A percentile compares a stretch with the other conserved stretches of the same genome.
These are phyloP conservation scores for Phytophthora constricta DNA, from an alignment of 352 stramenopile genomes.

Conservation along the genomic window DNA sequence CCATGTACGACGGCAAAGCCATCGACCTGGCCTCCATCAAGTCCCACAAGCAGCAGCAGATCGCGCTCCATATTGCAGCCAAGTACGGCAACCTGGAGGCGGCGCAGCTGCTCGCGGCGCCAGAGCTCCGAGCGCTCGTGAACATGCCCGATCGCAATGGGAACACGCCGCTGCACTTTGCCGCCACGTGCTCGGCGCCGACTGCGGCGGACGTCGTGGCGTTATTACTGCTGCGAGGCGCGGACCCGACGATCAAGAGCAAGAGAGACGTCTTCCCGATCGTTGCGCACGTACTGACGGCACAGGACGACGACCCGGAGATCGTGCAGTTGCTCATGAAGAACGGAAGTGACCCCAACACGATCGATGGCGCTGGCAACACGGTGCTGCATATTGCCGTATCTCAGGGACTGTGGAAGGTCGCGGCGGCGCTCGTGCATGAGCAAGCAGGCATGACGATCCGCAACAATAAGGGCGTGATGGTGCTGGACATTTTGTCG, in stretches of 20 bases:
- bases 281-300: slow-evolving; percentile 75
- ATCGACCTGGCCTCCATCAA: slow-evolving; percentile 68
- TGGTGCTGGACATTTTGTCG: slow-evolving; percentile 78
- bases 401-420: slow-evolving; percentile 77
- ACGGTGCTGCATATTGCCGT: slow-evolving; percentile 84
- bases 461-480: slow-evolving; percentile 74
- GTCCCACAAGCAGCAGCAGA: slow-evolving; percentile 79
- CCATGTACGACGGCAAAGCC: slow-evolving; percentile 82
- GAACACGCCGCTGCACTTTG: slow-evolving; percentile 87
- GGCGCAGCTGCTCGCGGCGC: slow-evolving; percentile 52
- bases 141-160: slow-evolving; percentile 76
- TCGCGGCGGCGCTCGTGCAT: slow-evolving; percentile 68
- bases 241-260: slow-evolving; percentile 76
- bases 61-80: slow-evolving; percentile 82
- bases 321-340: slow-evolving; percentile 80
- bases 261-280: slow-evolving; percentile 78
- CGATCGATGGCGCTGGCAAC: slow-evolving; percentile 70
- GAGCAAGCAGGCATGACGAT: slow-evolving; percentile 76
- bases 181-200: slow-evolving; percentile 61
- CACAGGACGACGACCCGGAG: slow-evolving; percentile 70
- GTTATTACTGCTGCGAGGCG: slow-evolving; percentile 59
- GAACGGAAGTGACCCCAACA: slow-evolving; percentile 80
- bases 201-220: slow-evolving; percentile 62
- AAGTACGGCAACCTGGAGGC: slow-evolving; percentile 80
- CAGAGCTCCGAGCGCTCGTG: slow-evolving; percentile 66